A percentile compares a stretch with the other conserved stretches of the same genome.
Evolutionary conservation across 345 rosid genomes (phyloP).

Genomic region (Eucalyptus caleyi): DNA sequence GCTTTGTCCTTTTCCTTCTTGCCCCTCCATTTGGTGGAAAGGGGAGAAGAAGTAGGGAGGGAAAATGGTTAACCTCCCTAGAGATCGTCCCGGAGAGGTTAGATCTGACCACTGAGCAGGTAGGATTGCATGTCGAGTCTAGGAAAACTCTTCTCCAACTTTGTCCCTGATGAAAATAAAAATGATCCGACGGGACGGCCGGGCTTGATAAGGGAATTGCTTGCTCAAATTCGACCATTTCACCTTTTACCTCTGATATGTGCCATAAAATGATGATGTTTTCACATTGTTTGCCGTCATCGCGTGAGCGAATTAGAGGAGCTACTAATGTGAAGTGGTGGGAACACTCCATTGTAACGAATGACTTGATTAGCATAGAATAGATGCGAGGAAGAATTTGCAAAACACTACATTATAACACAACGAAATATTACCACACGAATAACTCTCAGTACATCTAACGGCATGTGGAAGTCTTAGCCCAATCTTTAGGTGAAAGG

Average conservation of each 20-base stretch:
- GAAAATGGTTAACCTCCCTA: background rate
- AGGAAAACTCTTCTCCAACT: background rate
- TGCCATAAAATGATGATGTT: background rate
- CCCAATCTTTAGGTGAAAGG: no score
- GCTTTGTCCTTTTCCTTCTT: background rate
- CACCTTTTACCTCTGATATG: background rate
- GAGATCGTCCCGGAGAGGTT: background rate
- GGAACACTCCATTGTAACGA: rapidly evolving
- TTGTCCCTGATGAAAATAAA: background rate
- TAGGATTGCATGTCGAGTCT: background rate
- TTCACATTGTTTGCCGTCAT: background rate
- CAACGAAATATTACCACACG: background rate
- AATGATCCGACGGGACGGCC: background rate
- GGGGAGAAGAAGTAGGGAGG: background rate
- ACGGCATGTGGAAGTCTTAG: no score
- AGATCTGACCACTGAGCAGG: background rate
- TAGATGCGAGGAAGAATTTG: background rate
- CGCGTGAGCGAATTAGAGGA: background rate
- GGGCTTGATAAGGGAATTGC: background rate
- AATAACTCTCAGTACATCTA: background rate
- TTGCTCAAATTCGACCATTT: rapidly evolving
- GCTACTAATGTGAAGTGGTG: background rate
- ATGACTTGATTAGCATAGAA: background rate
- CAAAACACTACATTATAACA: background rate
- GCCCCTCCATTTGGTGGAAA: background rate